phyloP scores from a whole-genome alignment of 345 rosid species.

The Populus tremula region DNA sequence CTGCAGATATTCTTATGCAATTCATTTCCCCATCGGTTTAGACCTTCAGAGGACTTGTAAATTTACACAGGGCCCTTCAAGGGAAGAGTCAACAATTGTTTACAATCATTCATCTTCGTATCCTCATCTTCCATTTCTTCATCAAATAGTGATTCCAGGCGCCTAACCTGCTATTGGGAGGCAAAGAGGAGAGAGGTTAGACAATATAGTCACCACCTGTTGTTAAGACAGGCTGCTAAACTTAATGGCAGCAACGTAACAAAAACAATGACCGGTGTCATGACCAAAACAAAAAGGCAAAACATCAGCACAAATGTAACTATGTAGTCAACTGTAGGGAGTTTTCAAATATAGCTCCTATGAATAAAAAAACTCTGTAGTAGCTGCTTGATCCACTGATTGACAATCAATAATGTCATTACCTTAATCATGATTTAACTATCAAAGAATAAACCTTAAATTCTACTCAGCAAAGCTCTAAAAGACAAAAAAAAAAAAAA shows the following conservation, averaged over 20 bases:
- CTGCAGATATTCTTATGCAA: neutral
- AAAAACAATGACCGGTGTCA: neutral
- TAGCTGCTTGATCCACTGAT: neutral
- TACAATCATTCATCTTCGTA: neutral
- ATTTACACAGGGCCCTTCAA: too few species aligned
- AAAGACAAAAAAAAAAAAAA: neutral
- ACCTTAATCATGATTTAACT: neutral
- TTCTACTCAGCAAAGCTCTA: neutral
- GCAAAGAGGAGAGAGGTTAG: neutral
- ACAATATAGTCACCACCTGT: neutral
- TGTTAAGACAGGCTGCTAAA: neutral
- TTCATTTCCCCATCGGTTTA: neutral
- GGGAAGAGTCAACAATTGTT: neutral
- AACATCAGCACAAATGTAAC: neutral
- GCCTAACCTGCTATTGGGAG: neutral
- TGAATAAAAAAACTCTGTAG: neutral
- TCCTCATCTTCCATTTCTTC: neutral
- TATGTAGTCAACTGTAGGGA: neutral
- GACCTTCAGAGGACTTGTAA: neutral
- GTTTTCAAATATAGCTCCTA: neutral
- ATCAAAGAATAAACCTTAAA: neutral
- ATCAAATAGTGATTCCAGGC: neutral
- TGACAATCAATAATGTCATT: neutral
- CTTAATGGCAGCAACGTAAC: neutral
- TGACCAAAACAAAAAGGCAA: neutral